These are phyloP conservation scores for Phytophthora litchii DNA, from an alignment of 352 stramenopile species.

Conservation along the genomic window DNA sequence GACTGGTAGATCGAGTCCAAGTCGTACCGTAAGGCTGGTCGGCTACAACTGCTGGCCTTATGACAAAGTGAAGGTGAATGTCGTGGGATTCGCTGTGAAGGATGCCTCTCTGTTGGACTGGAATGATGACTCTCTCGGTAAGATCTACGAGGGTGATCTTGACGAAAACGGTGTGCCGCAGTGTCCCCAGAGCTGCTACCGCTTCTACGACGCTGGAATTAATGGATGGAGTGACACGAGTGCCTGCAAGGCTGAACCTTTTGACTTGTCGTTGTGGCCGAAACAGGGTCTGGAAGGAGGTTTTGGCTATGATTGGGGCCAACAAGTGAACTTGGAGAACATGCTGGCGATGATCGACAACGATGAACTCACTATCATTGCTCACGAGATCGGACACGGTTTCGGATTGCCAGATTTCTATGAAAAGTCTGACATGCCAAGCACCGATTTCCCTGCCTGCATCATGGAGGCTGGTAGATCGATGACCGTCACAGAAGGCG, in stretches of 20 bases:
- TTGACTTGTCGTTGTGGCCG: slow-evolving; percentile 45
- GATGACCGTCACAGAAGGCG: slow-evolving; percentile 10
- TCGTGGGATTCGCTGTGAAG: slow-evolving; percentile 38
- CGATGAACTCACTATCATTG: slow-evolving; percentile 23
- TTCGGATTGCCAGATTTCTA: slow-evolving; percentile 29
- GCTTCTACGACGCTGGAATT: too few relatives aligned
- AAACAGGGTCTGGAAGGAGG: slow-evolving; percentile 19
- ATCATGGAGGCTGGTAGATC: slow-evolving; percentile 12
- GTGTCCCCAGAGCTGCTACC: slow-evolving; percentile 38
- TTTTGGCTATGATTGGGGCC: slow-evolving; percentile 24
- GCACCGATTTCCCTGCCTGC: slow-evolving; percentile 5
- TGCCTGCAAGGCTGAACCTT: slow-evolving; percentile 27
- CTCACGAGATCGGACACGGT: slow-evolving; percentile 42
- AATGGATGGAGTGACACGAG: slow-evolving; percentile 31
- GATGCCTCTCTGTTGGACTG: slow-evolving; percentile 37
- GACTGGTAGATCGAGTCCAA: too few relatives aligned
- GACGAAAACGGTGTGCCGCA: slow-evolving; percentile 17
- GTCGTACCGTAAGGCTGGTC: too few relatives aligned
- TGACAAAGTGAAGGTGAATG: slow-evolving; percentile 30
- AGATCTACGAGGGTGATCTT: slow-evolving; percentile 21
- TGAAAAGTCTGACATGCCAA: slow-evolving; percentile 7
- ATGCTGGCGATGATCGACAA: slow-evolving; percentile 29
- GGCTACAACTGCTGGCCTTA: slow-evolving; percentile 43
- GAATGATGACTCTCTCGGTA: slow-evolving; percentile 38
- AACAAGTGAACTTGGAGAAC: slow-evolving; percentile 31